A percentile compares a stretch with the other conserved stretches of the same genome.
phyloP scores from a whole-genome alignment of 768 basidiomycete species.

The Tylopilus intermedius region DNA sequence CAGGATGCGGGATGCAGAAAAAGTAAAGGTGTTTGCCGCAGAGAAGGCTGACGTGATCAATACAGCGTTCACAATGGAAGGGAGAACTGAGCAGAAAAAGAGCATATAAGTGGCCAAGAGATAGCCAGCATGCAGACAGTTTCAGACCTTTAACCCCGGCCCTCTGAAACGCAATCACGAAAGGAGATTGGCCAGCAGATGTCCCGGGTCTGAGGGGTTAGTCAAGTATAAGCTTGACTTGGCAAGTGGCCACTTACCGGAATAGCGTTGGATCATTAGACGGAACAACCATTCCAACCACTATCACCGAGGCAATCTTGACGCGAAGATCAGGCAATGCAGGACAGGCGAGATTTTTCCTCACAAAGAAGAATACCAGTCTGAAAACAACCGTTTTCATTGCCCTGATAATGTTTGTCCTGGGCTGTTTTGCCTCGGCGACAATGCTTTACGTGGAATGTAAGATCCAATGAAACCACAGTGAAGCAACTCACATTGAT shows the following conservation, averaged over 20 bases:
- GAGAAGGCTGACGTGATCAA: constrained; percentile 72
- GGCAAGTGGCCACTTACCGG: constrained; percentile 20
- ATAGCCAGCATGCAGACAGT: constrained; percentile 3
- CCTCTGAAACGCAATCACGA: constrained; percentile 73
- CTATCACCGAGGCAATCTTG: constrained; percentile 31
- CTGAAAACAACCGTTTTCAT: constrained; percentile 76
- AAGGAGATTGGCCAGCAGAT: constrained; percentile 70
- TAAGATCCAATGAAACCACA: constrained; percentile 10
- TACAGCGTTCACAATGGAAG: constrained; percentile 67
- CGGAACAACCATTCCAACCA: constrained; percentile 76
- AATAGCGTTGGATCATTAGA: constrained; percentile 56
- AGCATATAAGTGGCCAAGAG: neutral
- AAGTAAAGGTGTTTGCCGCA: constrained; percentile 51
- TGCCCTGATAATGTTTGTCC: constrained; percentile 74
- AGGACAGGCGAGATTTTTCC: neutral
- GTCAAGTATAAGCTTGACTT: neutral
- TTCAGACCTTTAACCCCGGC: constrained; percentile 60
- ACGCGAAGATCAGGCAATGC: neutral
- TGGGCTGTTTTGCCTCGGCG: constrained; percentile 72
- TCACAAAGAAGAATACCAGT: constrained; percentile 41
- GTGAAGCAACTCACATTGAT: constrained; percentile 44
- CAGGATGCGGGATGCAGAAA: constrained; percentile 38
- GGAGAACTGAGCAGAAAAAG: constrained; percentile 38
- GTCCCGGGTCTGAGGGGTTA: constrained; percentile 4
- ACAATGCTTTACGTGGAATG: constrained; percentile 46